phyloP scores from a whole-genome alignment of 768 basidiomycete genomes.

The Mycena kentingensis region DNA sequence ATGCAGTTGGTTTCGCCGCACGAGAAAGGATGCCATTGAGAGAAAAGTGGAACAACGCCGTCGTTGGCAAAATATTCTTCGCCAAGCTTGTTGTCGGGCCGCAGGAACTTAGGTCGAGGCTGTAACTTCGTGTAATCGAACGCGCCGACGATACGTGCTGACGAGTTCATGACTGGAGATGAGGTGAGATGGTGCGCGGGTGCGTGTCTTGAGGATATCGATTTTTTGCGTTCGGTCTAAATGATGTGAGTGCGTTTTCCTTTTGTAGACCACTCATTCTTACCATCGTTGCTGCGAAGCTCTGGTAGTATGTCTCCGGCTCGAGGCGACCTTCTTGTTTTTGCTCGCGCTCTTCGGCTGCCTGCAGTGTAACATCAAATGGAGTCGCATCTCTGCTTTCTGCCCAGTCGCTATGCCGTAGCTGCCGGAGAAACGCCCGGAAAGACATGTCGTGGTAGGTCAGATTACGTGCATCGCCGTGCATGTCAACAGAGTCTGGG shows the following conservation, averaged over 20 bases:
- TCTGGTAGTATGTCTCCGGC: conserved; percentile 44
- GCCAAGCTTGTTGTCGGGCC: conserved; percentile 18
- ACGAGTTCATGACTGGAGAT: too few relatives aligned
- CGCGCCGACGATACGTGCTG: conserved; percentile 32
- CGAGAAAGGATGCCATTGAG: conserved; percentile 51
- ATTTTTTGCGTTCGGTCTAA: too few relatives aligned
- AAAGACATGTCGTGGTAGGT: conserved; percentile 41
- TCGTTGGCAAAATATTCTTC: conserved; percentile 46
- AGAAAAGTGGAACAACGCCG: conserved; percentile 51
- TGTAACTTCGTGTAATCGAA: conserved; percentile 42
- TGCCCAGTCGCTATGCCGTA: conserved; percentile 53
- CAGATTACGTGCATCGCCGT: conserved; percentile 44
- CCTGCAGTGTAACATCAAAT: conserved; percentile 49
- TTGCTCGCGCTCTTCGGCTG: conserved; percentile 44
- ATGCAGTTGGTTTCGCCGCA: conserved; percentile 30
- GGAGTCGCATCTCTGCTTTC: conserved; percentile 48
- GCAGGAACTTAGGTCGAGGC: conserved; percentile 24
- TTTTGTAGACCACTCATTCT: too few relatives aligned
- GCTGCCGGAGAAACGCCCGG: conserved; percentile 33
- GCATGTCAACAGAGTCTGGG: conserved; percentile 40
- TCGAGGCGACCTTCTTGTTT: conserved; percentile 38
- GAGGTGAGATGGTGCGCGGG: too few relatives aligned
- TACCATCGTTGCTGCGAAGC: conserved; percentile 43
- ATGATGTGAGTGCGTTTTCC: too few relatives aligned
- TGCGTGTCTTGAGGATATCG: too few relatives aligned